A percentile compares a stretch with the other conserved stretches of the same genome.
These are phyloP conservation scores for Candida sonorensis DNA, from an alignment of 805 yeast genomes.

Conservation along the genomic window DNA sequence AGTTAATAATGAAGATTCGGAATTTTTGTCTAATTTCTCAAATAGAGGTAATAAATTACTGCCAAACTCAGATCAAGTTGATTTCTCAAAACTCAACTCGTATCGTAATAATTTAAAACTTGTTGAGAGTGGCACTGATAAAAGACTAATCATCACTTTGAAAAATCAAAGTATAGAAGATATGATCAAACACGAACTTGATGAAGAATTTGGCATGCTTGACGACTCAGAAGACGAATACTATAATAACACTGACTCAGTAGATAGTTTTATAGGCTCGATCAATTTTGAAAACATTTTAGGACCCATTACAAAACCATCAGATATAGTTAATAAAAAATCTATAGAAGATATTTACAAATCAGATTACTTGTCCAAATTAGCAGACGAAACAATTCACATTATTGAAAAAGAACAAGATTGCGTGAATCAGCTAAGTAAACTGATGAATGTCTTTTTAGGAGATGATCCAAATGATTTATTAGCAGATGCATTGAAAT, in stretches of 20 bases:
- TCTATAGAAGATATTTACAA: conserved; percentile 63
- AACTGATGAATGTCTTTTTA: conserved; percentile 67
- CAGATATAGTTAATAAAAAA: conserved; percentile 68
- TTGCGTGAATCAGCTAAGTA: conserved; percentile 63
- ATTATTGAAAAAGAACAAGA: conserved; percentile 77
- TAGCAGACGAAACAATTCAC: conserved; percentile 71
- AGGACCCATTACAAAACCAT: conserved; percentile 74
- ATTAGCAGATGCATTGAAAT: conserved; percentile 54
- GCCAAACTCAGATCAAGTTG: conserved; percentile 18
- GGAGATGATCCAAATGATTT: conserved; percentile 80
- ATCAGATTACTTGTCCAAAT: conserved; percentile 42
- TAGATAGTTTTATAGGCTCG: conserved; percentile 38
- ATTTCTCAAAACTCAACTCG: conserved; percentile 18
- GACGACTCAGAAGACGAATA: no score
- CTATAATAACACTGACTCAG: conserved; percentile 20
- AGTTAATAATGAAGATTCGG: conserved; percentile 10
- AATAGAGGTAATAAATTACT: conserved; percentile 28
- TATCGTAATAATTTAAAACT: conserved; percentile 16
- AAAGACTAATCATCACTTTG: no score
- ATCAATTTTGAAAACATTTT: conserved; percentile 54
- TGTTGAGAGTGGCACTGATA: conserved; percentile 11
- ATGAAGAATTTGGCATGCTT: conserved; percentile 26
- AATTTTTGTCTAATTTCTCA: conserved; percentile 14
- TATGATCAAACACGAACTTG: conserved; percentile 20
- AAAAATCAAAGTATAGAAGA: no score